Percentiles rank a stretch among this genome's conserved stretches.
These are phyloP conservation scores for Arthroderma sp. DNA, from an alignment of 2,329 filamentous ascomycete genomes.

Conservation along the genomic window DNA sequence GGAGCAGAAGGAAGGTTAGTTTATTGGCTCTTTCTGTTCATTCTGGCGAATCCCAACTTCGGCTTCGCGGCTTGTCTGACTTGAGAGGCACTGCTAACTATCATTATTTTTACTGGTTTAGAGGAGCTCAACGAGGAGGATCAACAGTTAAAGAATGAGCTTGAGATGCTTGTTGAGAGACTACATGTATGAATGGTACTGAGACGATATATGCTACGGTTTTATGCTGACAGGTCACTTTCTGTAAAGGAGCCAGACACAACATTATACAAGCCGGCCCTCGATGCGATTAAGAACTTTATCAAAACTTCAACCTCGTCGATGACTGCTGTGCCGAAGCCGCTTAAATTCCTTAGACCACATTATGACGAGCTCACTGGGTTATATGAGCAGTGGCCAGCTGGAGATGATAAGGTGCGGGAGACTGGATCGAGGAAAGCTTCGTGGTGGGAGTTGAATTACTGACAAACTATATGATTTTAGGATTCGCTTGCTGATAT, in stretches of 20 bases:
- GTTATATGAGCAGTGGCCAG: conserved; percentile 79
- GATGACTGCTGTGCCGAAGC: conserved; percentile 98
- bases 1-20: conserved; percentile 46
- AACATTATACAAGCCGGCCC: conserved; percentile 76
- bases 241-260: conserved; percentile 63
- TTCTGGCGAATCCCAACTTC: too few species aligned
- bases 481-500: conserved; percentile 75
- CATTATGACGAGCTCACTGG: conserved; percentile 85
- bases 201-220: not conserved
- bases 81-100: too few species aligned
- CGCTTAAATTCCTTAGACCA: conserved; percentile 90
- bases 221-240: not conserved
- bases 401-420: conserved; percentile 66
- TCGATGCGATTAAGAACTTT: conserved; percentile 93
- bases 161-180: conserved; percentile 95
- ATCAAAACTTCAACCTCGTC: conserved; percentile 99
- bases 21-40: too few species aligned
- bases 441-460: not conserved
- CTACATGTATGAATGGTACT: conserved; percentile 50
- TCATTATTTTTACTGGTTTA: conserved; percentile 16
- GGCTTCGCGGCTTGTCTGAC: too few species aligned
- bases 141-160: conserved; percentile 92
- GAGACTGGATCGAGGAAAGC: not conserved
- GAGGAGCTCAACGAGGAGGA: conserved; percentile 97
- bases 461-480: conserved; percentile 2